Conservation (phyloP, 306 rosid species). For the Vigna nakashimae region DNA sequence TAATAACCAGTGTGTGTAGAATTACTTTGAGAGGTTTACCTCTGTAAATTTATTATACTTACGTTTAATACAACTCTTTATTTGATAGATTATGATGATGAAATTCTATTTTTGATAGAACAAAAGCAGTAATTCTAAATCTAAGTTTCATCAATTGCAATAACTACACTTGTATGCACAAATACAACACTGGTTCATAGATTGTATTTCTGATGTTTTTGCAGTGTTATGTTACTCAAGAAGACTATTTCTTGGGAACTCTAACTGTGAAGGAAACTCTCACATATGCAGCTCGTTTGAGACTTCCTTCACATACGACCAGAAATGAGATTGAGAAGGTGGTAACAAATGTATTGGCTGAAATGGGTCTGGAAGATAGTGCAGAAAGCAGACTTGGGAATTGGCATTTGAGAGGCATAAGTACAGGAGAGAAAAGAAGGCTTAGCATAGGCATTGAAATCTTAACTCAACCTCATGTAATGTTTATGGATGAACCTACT, state of each 20-base stretch:
- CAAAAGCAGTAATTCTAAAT: too few species aligned
- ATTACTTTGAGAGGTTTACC: too few species aligned
- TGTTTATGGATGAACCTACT: slow-evolving; percentile 79
- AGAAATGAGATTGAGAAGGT: slow-evolving; percentile 55
- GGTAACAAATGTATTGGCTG: slow-evolving; percentile 52
- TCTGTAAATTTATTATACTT: too few species aligned
- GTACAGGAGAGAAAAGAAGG: slow-evolving; percentile 75
- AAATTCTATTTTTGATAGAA: too few species aligned
- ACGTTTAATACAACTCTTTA: too few species aligned
- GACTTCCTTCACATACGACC: slow-evolving; percentile 58
- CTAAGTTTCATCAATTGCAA: too few species aligned
- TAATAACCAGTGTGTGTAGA: too few species aligned
- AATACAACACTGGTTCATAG: background rate
- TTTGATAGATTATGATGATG: too few species aligned
- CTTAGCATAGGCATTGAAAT: slow-evolving; percentile 71
- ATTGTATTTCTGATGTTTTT: background rate
- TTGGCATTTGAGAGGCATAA: slow-evolving; percentile 76
- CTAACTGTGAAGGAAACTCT: slow-evolving; percentile 71
- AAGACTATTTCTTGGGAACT: slow-evolving; percentile 68
- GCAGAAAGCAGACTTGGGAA: slow-evolving; percentile 63
- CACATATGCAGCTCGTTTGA: slow-evolving; percentile 64
- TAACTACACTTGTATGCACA: too few species aligned
- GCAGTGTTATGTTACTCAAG: slow-evolving; percentile 78
- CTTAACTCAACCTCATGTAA: slow-evolving; percentile 60
- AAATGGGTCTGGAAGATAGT: slow-evolving; percentile 75